Percentiles rank a stretch among this genome's conserved stretches.
These are phyloP conservation scores for Larix kaempferi DNA, from an alignment of 75 land plant species.

Conservation along the genomic window DNA sequence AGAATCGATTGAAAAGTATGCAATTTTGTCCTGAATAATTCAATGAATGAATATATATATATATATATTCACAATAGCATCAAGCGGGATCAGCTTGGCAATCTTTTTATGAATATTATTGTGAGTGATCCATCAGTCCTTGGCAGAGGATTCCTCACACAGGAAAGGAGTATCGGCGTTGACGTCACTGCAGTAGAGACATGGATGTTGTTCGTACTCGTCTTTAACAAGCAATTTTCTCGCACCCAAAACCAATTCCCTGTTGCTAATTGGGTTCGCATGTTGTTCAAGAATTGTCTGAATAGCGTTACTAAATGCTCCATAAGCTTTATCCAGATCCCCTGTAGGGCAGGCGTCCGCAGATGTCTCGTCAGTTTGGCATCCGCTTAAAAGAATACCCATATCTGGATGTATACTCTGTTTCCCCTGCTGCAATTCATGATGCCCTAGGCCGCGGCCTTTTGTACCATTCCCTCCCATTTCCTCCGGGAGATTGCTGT, in stretches of 20 bases:
- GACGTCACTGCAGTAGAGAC: conserved; percentile 80
- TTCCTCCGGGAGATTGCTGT: too few species aligned
- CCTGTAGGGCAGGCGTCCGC: conserved; percentile 83
- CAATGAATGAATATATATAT: too few species aligned
- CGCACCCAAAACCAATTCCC: conserved; percentile 56
- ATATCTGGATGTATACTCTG: conserved; percentile 29
- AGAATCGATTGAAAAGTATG: too few species aligned
- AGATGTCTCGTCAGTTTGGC: conserved; percentile 83
- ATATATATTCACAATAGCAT: too few species aligned
- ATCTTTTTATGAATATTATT: too few species aligned
- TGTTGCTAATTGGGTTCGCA: conserved; percentile 39
- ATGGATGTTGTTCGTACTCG: conserved; percentile 77
- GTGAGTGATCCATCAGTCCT: too few species aligned
- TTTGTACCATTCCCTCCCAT: too few species aligned
- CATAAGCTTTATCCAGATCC: conserved; percentile 45
- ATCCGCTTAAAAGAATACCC: conserved; percentile 88
- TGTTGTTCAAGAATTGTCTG: conserved; percentile 53
- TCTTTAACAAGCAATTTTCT: conserved; percentile 44
- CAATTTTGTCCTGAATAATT: too few species aligned
- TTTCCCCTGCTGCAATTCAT: too few species aligned
- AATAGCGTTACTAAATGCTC: conserved; percentile 88
- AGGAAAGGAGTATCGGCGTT: conserved; percentile 64
- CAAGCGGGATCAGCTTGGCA: too few species aligned
- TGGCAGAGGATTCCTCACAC: too few species aligned
- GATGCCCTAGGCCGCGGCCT: too few species aligned